phyloP scores from a whole-genome alignment of 768 basidiomycete species.

The Collybiopsis luxurians region DNA sequence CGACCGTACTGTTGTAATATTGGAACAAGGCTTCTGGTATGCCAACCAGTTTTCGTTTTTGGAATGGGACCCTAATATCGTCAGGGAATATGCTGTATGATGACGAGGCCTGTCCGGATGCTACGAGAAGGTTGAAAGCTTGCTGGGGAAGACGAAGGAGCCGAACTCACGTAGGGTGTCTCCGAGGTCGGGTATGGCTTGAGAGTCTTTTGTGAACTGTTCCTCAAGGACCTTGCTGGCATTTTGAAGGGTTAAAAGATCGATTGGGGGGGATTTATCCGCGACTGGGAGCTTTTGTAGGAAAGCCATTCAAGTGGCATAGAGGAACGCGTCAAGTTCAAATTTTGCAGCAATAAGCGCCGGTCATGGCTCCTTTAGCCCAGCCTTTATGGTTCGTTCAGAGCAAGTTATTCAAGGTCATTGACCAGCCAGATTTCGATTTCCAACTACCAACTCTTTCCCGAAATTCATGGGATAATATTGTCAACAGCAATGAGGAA shows the following conservation, averaged over 20 bases:
- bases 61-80: slow-evolving; percentile 76
- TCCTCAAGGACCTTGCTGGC: slow-evolving; percentile 70
- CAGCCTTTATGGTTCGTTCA: slow-evolving; percentile 10
- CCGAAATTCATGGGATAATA: slow-evolving; percentile 23
- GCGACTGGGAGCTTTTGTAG: neutral
- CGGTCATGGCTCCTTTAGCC: neutral
- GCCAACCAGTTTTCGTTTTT: slow-evolving; percentile 71
- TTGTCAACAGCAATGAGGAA: slow-evolving; percentile 19
- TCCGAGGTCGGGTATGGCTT: slow-evolving; percentile 71
- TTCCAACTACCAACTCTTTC: slow-evolving; percentile 32
- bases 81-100: slow-evolving; percentile 77
- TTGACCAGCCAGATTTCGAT: slow-evolving; percentile 16
- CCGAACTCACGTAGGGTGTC: slow-evolving; percentile 63
- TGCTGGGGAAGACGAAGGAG: slow-evolving; percentile 3
- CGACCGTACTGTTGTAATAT: slow-evolving; percentile 65
- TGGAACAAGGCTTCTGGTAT: slow-evolving; percentile 79
- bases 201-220: slow-evolving; percentile 68
- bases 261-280: slow-evolving; percentile 39
- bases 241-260: slow-evolving; percentile 59
- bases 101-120: slow-evolving; percentile 70
- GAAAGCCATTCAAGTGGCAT: slow-evolving; percentile 1
- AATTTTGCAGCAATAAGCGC: neutral
- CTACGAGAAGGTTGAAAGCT: slow-evolving; percentile 1
- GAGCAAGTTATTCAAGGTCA: slow-evolving; percentile 13
- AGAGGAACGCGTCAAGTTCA: neutral